Base-by-base conservation (phyloP, 768 basidiomycete genomes). In the Psilocybe cubensis region DNA sequence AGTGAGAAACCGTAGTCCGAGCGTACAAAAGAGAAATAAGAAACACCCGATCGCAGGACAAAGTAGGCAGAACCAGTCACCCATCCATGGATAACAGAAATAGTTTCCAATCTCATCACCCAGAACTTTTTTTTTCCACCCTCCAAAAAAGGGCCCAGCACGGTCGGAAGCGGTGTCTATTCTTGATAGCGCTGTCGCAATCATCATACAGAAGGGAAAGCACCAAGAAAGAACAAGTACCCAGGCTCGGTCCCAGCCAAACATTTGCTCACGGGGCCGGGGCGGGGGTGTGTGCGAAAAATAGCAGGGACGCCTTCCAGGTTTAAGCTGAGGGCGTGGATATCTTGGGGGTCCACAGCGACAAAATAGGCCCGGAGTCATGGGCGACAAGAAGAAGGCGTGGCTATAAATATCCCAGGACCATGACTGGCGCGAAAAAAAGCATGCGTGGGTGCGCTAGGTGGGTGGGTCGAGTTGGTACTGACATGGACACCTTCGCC, bases 331-430 rank as follows among this genome's bases (percentile, higher is more conserved):
- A 38, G 25, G n/a, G 31, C 45, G 44, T 44, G 49, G 48, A 49
- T 57, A 57, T 51, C 56, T 57, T 57, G 56, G 56, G 56, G 49
- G 56, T 57, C 56, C 56, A 57, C 33, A 57, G 41, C 35, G 49
- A 57, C 56, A 57, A 57, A 57, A 51, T 44, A 57, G 49, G 56
- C 56, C 46, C 46, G 46, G 46, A 48, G 46, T n/a, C 27, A 28
- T 48, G 46, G 46, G 46, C 27, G 46, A 48, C 46, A 29, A n/a
- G n/a, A n/a, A n/a, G n/a, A 28, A 52, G 38, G 29, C 54, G 46
- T 56, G 23, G 52, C 29, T 48, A 29, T 46, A 54, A 56, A 56
- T 49, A 47, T 11, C 18, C 23, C 40, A 17, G 14, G 31, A 33
- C 31, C n/a, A 33, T 7, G 35, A 38, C 5, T 43, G 17, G 14